phyloP scores from a whole-genome alignment of 352 stramenopile genomes.

The Plasmopara viticola region DNA sequence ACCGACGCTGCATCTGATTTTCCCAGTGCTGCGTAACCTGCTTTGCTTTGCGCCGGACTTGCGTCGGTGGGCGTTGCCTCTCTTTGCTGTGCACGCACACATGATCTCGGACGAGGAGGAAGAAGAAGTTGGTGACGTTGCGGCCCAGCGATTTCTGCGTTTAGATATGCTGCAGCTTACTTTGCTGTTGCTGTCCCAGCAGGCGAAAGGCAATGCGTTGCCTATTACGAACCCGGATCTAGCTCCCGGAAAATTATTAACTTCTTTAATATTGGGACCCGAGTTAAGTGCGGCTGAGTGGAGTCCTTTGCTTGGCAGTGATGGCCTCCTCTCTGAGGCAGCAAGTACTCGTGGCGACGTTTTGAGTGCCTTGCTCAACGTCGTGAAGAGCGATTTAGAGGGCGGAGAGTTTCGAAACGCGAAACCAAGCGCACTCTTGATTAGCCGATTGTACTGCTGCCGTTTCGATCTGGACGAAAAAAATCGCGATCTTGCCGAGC shows the following conservation, averaged over 20 bases:
- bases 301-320: slow-evolving; percentile 58
- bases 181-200: slow-evolving; percentile 54
- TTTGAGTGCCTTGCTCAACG: slow-evolving; percentile 53
- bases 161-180: slow-evolving; percentile 69
- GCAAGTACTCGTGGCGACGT: slow-evolving; percentile 45
- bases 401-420: slow-evolving; percentile 30
- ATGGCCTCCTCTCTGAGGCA: slow-evolving; percentile 61
- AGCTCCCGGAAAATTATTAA: slow-evolving; percentile 43
- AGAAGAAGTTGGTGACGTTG: slow-evolving; percentile 81
- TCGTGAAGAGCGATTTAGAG: slow-evolving; percentile 49
- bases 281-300: slow-evolving; percentile 57
- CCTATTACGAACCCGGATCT: slow-evolving; percentile 68
- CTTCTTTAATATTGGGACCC: slow-evolving; percentile 49
- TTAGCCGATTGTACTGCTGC: slow-evolving; percentile 53
- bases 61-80: slow-evolving; percentile 59
- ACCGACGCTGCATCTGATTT: slow-evolving; percentile 73
- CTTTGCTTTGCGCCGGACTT: slow-evolving; percentile 44
- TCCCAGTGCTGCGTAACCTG: slow-evolving; percentile 59
- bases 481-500: slow-evolving; percentile 51
- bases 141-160: slow-evolving; percentile 62
- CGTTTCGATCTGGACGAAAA: slow-evolving; percentile 59
- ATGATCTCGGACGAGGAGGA: slow-evolving; percentile 87
- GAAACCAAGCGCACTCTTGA: slow-evolving; percentile 45
- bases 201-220: slow-evolving; percentile 36
- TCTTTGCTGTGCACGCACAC: slow-evolving; percentile 72